phyloP scores from a whole-genome alignment of 2,329 filamentous ascomycete genomes.

The Emericellopsis atlantica region DNA sequence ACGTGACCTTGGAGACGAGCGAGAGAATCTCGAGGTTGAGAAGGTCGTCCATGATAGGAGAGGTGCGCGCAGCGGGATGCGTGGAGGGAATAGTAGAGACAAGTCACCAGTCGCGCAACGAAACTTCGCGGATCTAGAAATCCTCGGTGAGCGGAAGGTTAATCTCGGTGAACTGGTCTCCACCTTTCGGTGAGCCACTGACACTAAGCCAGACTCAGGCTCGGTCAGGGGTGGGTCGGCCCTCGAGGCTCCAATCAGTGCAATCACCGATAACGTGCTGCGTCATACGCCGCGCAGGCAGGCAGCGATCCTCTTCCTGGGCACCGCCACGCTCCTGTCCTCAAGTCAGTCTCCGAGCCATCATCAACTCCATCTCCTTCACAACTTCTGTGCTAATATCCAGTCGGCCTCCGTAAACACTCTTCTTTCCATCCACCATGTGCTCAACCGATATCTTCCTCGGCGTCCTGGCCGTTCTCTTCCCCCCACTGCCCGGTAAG shows the following conservation, averaged over 20 bases:
- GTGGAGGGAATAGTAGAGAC: neutral
- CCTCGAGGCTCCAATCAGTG: too few relatives aligned
- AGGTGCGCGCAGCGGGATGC: neutral
- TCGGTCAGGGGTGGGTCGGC: too few relatives aligned
- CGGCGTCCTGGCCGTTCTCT: slow-evolving; percentile 49
- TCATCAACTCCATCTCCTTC: neutral
- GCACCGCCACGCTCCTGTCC: neutral
- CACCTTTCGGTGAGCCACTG: too few relatives aligned
- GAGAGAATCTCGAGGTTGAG: slow-evolving; percentile 85
- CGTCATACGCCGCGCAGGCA: neutral
- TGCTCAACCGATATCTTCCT: slow-evolving; percentile 51
- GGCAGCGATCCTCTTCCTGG: neutral
- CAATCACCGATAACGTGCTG: too few relatives aligned
- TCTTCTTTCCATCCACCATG: slow-evolving; percentile 23
- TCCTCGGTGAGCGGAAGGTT: too few relatives aligned
- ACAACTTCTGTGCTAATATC: neutral
- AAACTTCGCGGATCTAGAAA: neutral
- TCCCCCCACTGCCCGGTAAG: slow-evolving; percentile 53
- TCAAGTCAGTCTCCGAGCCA: neutral
- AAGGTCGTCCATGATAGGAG: slow-evolving; percentile 23
- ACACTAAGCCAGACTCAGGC: too few relatives aligned
- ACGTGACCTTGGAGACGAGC: slow-evolving; percentile 87
- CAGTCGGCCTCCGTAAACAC: neutral
- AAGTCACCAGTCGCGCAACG: neutral
- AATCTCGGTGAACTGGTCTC: too few relatives aligned